A percentile compares a stretch with the other conserved stretches of the same genome.
Evolutionary conservation across 2,329 filamentous ascomycete species (phyloP).

Genomic region (Kalmusia sp.): DNA sequence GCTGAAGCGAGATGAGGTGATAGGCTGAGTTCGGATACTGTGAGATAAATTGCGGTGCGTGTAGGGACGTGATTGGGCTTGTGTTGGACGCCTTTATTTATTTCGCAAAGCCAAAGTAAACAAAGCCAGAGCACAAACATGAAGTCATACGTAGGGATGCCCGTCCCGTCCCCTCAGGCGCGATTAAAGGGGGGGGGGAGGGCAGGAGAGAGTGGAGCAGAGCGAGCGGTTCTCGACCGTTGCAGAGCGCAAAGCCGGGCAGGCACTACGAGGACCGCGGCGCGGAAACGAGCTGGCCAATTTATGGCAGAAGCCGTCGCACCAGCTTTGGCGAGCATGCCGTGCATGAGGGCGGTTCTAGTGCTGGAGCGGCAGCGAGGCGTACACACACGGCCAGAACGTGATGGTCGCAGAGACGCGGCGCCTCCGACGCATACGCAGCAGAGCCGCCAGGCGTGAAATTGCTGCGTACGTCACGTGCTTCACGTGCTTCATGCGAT

Average conservation of each 20-base stretch:
- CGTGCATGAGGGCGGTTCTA: not conserved
- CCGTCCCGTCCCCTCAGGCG: too few relatives aligned
- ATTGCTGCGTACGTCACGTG: too few relatives aligned
- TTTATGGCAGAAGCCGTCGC: not conserved
- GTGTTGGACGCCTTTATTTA: too few relatives aligned
- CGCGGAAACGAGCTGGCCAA: not conserved
- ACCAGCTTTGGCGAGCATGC: not conserved
- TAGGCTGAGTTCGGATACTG: not conserved
- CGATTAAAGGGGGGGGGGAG: too few relatives aligned
- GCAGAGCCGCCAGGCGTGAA: not conserved
- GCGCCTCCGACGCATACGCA: not conserved
- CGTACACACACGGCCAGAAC: too few relatives aligned
- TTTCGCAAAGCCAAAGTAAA: too few relatives aligned
- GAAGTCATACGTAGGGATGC: not conserved
- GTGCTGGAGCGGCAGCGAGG: not conserved
- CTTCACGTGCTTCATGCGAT: constrained; percentile 1
- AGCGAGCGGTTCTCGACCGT: not conserved
- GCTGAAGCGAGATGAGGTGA: constrained; percentile 7
- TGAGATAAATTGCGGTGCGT: not conserved
- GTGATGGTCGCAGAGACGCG: too few relatives aligned
- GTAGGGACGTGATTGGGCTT: not conserved
- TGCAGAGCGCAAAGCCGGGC: not conserved
- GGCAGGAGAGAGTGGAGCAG: too few relatives aligned
- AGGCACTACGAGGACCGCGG: not conserved
- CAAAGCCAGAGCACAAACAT: too few relatives aligned